Evolutionary conservation across 805 yeast species (phyloP).

Genomic region (Ogataea paradorogensis): DNA sequence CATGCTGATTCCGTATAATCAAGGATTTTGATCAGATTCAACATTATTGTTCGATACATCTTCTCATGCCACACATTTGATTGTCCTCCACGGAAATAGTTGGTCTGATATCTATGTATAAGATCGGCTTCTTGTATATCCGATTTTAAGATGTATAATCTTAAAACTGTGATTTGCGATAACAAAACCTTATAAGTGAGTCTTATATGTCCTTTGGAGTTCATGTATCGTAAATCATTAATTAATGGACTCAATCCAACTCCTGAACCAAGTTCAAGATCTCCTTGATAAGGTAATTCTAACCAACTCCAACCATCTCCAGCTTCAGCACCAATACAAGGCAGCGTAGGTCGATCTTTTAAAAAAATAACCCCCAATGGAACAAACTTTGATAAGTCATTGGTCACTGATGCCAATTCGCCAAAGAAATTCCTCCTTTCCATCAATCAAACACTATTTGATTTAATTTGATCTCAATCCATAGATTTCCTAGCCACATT

Average conservation of each 20-base stretch:
- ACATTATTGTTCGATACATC: slow-evolving; percentile 33
- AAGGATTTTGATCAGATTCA: slow-evolving; percentile 36
- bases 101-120: slow-evolving; percentile 36
- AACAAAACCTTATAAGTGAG: slow-evolving; percentile 41
- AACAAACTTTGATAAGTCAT: slow-evolving; percentile 37
- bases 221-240: slow-evolving; percentile 42
- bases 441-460: slow-evolving; percentile 1
- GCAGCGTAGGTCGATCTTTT: slow-evolving; percentile 40
- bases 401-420: slow-evolving; percentile 31
- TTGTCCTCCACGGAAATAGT: slow-evolving; percentile 33
- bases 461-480: not conserved
- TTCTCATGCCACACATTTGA: slow-evolving; percentile 34
- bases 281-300: slow-evolving; percentile 40
- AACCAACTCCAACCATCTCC: slow-evolving; percentile 57
- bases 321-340: slow-evolving; percentile 36
- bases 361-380: slow-evolving; percentile 52
- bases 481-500: not conserved
- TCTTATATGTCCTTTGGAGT: slow-evolving; percentile 38
- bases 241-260: slow-evolving; percentile 23
- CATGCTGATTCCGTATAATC: slow-evolving; percentile 44
- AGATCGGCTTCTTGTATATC: slow-evolving; percentile 39
- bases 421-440: slow-evolving; percentile 6
- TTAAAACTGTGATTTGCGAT: slow-evolving; percentile 29
- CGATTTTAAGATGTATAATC: slow-evolving; percentile 48
- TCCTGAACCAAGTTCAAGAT: slow-evolving; percentile 3